phyloP scores from a whole-genome alignment of 2,329 filamentous ascomycete genomes.

The Trichocomaceae sp. region DNA sequence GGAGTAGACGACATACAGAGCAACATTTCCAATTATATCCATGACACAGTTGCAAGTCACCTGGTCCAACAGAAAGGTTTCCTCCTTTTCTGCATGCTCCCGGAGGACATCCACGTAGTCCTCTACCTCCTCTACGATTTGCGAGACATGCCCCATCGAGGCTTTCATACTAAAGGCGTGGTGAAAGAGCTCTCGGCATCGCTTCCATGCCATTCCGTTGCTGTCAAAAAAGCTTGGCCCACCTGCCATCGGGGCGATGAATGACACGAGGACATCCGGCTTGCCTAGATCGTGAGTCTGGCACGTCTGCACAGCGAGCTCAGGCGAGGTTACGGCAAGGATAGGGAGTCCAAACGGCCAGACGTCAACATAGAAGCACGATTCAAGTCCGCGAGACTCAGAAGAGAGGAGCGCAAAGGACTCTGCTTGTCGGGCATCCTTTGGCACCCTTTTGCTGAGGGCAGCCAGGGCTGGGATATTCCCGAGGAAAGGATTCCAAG shows the following conservation, averaged over 20 bases:
- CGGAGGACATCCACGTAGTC: not conserved
- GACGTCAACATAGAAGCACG: not conserved
- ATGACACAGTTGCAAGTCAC: not conserved
- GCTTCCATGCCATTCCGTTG: not conserved
- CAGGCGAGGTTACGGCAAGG: not conserved
- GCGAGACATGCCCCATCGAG: not conserved
- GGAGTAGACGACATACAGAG: not conserved
- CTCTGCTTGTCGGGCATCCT: not conserved
- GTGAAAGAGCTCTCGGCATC: not conserved
- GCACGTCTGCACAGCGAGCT: not conserved
- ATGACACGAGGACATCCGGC: not conserved
- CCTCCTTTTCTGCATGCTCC: not conserved
- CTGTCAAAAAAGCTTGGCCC: not conserved
- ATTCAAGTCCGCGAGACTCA: not conserved
- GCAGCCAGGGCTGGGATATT: not conserved
- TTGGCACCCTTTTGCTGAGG: not conserved
- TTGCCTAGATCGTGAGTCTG: not conserved
- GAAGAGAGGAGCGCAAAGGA: not conserved
- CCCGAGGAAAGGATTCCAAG: not conserved
- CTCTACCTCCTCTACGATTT: not conserved
- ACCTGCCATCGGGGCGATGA: not conserved
- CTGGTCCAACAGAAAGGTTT: not conserved
- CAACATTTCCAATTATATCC: not conserved
- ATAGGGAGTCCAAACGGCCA: not conserved
- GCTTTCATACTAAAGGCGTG: not conserved